phyloP scores from a whole-genome alignment of 176 grass and related monocot genomes.

The Cocos nucifera region DNA sequence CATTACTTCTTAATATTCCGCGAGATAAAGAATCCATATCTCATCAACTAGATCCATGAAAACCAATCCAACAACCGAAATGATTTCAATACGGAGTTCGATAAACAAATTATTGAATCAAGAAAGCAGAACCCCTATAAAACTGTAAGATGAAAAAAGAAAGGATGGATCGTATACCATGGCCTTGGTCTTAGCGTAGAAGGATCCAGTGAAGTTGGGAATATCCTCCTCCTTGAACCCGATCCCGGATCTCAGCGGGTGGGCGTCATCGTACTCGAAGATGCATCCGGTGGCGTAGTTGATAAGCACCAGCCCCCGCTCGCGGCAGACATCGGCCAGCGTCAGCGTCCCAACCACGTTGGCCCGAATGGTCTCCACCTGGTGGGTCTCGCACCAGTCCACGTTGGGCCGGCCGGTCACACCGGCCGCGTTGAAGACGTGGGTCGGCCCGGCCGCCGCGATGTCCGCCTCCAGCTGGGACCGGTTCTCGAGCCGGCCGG shows the following conservation, averaged over 20 bases:
- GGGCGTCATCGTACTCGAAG: conserved; percentile 66
- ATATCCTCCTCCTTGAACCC: conserved; percentile 85
- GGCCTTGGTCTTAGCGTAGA: conserved; percentile 92
- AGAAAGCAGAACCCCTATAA: too few species aligned
- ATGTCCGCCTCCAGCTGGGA: conserved; percentile 49
- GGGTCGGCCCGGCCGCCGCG: conserved; percentile 39
- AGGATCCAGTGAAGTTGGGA: conserved; percentile 74
- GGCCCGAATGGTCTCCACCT: conserved; percentile 59
- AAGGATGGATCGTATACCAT: conserved; percentile 35
- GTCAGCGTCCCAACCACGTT: conserved; percentile 81
- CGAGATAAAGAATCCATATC: too few species aligned
- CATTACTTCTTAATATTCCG: too few species aligned
- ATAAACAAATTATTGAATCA: too few species aligned
- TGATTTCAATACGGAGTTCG: too few species aligned
- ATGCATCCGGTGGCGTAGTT: conserved; percentile 87
- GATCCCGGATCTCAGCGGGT: conserved; percentile 51
- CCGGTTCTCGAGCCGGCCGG: conserved; percentile 62
- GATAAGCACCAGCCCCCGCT: conserved; percentile 43
- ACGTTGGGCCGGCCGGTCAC: conserved; percentile 87
- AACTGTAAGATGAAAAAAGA: neutral
- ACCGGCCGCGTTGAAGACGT: conserved; percentile 84
- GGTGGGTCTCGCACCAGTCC: conserved; percentile 84
- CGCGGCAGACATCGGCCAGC: conserved; percentile 72
- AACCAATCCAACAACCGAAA: too few species aligned
- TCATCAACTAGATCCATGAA: too few species aligned